Base-by-base conservation (phyloP, 1,284 basidiomycete genomes). In the Pulveroboletus sp. region DNA sequence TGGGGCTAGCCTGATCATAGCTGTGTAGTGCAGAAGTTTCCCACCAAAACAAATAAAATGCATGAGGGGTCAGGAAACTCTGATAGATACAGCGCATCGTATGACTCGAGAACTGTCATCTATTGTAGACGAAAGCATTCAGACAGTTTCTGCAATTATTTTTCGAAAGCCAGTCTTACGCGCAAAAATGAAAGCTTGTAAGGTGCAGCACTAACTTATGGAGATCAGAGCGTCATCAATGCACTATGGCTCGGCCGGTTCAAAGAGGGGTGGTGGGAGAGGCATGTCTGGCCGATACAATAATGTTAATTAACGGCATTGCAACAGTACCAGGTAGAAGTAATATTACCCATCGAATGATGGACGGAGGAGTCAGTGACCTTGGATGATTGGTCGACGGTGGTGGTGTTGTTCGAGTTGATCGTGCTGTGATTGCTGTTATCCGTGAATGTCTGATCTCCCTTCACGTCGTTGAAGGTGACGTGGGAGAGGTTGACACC, bases 331-430 rank as follows among this genome's bases (percentile, higher is more conserved):
- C 29, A 9, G 6, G 47, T 41, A 17, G 15, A 26, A 6, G 10
- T 10, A 33, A 54, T 58, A 58, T 54, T 54, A 69, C 64, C 58
- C 56, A 65, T 66, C 24, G 67, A 56, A 35, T 67, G 67, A 41
- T 68, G 65, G n/a, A 67, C 62, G 4, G 67, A 67, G 3, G 65
- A 63, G 49, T 69, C 65, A 4, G 62, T 59, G 48, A 46, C 17
- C n/a, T 48, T 56, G 29, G 57, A 62, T 17, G 61, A 63, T 26
- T 56, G 59, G 40, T 62, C 58, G n/a, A 60, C 47, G 10, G 53
- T 53, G 19, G 57, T 60, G 16, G 65, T 56, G 39, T 69, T 66
- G 42, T 68, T 62, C 4, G 67, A 68, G 21, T 58, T 52, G 9
- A 48, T 33, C 11, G 50, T 50, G 11, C 49, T 65, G 49, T 64